Evolutionary conservation across 2,329 filamentous ascomycete genomes (phyloP), one percentile per base, ranked within the genome.

Genomic region (Epichloe aotearoae): DNA sequence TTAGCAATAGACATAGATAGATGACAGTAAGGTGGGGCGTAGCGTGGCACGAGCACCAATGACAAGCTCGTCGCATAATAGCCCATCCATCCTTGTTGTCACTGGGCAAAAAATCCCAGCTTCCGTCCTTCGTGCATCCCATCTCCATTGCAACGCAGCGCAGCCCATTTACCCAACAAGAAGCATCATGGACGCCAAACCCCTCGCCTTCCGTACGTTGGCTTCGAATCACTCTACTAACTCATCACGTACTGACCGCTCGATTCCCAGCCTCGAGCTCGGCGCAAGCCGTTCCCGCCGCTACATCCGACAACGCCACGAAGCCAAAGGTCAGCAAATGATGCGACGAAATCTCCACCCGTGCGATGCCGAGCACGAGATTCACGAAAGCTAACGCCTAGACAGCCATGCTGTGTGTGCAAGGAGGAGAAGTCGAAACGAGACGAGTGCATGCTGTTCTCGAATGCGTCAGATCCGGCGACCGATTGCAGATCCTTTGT

Each of bases 381-480:
- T 3, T 14, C 37, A 4, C 20, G 2, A 42, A 19, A 5, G 33
- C 39, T 50, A 34, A 42, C 44, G 3, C 8, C 30, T 5, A n/a
- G 1, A 53, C 62, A 96, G 88, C 91, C 91, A 42, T 97, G 93
- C 79, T 97, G 93, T 66, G 93, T 97, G 33, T 98, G 93, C 80
- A 96, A 90, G 66, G 82, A 93, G 43, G 89, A 98, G 69, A 98
- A 98, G 70, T 76, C 87, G 39, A 79, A 79, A 59, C 88, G 93
- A 56, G 93, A 98, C 72, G 90, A 98, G 71, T 98, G 93, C 76
- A 97, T 98, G 91, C 86, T 98, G 51, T 96, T 97, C 74, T 95
- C 88, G 51, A 89, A 80, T 55, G 77, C 86, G 54, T 77, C 83
- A 62, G 85, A 96, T 64, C 88, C 93, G 39, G 79, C 87, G 61